Evolutionary conservation across 768 basidiomycete species (phyloP), one percentile per base, ranked within the genome.

Genomic region (Paxillus involutus): DNA sequence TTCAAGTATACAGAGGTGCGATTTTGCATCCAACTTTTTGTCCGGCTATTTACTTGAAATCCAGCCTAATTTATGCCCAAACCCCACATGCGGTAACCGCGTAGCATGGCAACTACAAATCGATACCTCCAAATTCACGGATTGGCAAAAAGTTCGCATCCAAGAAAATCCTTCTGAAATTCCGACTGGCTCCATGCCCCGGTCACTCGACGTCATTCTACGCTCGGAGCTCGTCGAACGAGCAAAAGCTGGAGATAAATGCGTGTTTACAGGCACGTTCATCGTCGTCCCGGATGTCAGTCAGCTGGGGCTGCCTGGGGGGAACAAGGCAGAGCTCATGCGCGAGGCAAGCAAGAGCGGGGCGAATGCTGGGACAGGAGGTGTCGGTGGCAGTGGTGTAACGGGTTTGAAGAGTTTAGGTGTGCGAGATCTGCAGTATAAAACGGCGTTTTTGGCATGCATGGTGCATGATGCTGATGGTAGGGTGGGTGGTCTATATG

Each of bases 131-230:
- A 95, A 93, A 69, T 99, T 99, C 68, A 91, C 93, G 0, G 97
- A 99, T 68, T 98, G 97, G 97, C 97, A 99, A 71, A 98, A 98
- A 71, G 94, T 98, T 45, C 86, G 97, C 42, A 98, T 99, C 43
- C 97, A 99, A 66, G 97, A 99, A 75, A 98, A 98, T 64, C 88
- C 96, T 10, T 97, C 95, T 26, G 97, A 98, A 73, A 98, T 99
- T 53, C 97, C 97, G 1, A 98, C 96, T 0, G 97, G 97, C 1
- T 92, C 89, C 3, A 99, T 98, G 97, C 97, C 97, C 29, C 87
- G 96, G 32, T 96, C 94, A 26, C 75, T 98, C 53, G 96, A 98
- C 68, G 96, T 98, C 41, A 92, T 98, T 59, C 83, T 98, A 7
- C 88, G 97, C 29, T 87, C 88, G 4, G 97, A 98, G 65, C 83